These are phyloP conservation scores for Colletotrichum limetticola DNA, from an alignment of 2,329 filamentous ascomycete genomes.

Conservation along the genomic window DNA sequence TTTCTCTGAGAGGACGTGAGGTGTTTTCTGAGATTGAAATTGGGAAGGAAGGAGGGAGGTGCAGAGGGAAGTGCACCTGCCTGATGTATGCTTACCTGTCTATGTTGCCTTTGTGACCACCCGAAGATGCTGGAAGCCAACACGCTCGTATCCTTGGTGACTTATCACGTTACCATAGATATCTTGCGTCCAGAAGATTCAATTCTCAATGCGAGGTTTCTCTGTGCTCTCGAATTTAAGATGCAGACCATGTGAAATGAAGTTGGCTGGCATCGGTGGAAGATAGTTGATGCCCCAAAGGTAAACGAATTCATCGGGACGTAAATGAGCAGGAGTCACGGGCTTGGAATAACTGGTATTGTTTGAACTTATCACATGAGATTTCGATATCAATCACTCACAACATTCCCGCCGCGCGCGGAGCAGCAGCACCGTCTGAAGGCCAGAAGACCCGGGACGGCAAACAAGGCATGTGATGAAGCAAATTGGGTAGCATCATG, in stretches of 20 bases:
- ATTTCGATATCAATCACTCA: neutral
- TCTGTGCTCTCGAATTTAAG: neutral
- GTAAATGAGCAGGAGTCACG: accelerated
- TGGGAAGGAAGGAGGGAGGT: neutral
- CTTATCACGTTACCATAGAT: accelerated
- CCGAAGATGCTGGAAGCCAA: neutral
- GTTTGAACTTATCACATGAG: accelerated
- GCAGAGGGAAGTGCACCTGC: neutral
- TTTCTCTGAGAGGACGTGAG: neutral
- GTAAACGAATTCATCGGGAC: neutral
- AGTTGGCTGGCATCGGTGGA: too few relatives aligned
- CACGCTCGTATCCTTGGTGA: neutral
- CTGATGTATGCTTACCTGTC: neutral
- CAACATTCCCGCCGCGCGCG: neutral
- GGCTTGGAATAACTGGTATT: neutral
- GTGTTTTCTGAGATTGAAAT: neutral
- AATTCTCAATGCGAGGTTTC: neutral
- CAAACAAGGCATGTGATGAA: neutral
- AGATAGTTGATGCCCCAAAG: neutral
- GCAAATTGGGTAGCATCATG: neutral
- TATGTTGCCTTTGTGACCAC: neutral
- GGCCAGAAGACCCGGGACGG: too few relatives aligned
- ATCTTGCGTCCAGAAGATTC: neutral
- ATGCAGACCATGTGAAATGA: too few relatives aligned
- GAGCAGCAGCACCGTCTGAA: neutral